Evolutionary conservation across 2,329 filamentous ascomycete species (phyloP), one percentile per base, ranked within the genome.

Genomic region (Sporothrix schenckii): DNA sequence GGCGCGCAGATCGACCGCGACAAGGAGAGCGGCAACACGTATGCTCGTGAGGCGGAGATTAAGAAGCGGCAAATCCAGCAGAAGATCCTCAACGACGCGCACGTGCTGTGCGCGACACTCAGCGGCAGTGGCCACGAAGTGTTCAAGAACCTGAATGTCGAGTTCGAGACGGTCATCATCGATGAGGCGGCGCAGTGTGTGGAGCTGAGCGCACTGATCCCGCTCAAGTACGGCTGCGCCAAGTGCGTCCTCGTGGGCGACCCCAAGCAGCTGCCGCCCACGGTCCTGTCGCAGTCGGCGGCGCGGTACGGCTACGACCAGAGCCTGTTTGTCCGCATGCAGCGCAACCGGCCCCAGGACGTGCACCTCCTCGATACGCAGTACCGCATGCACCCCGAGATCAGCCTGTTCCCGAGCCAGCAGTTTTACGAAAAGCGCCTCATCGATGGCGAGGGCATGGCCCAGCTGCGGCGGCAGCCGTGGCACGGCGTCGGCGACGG

Each of bases 311-410:
- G 95, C 74, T 99, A 98, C 80, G 94, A 98, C 77, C 95, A 99
- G 81, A 97, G 93, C 85, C 83, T 99, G 80, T 99, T 99, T 82
- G 95, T 98, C 69, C 91, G 95, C 47, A 99, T 99, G 94, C 95
- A 98, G 78, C 89, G 90, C 76, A 97, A 97, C 74, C 90, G 94
- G 76, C 92, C 93, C 0, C 84, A 91, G 44, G 91, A 96, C 74
- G 89, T 99, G 19, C 94, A 99, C 82, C 85, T 99, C 34, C 88
- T 99, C n/a, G 94, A 98, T 77, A 95, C 91, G 70, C 95, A 99
- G 78, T 99, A 99, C 79, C 95, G 95, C 80, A 99, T 99, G 96
- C 95, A 99, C 81, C 95, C 96, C 0, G 92, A 95, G 75, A 99
- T 99, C 78, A 97, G 93, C 79, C 80, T 84, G 68, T 99, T 97